A percentile compares a stretch with the other conserved stretches of the same genome.
Evolutionary conservation across 2,329 filamentous ascomycete genomes (phyloP).

Genomic region (Dryadomyces quercus-mongolicae): DNA sequence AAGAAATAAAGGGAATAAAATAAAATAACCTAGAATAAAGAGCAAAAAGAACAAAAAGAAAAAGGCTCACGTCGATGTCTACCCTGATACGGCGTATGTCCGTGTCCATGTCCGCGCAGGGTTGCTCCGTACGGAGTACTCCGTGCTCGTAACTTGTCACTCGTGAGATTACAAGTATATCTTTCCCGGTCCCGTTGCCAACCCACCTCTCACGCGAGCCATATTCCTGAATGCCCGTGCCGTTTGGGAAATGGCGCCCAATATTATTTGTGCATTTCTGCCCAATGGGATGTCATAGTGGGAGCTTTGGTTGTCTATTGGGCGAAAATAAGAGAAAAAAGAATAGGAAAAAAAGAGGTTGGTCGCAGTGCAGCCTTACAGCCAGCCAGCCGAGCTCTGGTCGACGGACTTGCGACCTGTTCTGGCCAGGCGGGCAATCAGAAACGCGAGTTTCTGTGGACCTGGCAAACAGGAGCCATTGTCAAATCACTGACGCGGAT

Average conservation of each 20-base stretch:
- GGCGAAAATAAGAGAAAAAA: not conserved
- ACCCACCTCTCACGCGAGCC: not conserved
- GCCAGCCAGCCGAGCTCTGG: not conserved
- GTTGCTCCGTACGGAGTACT: not conserved
- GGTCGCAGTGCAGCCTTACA: slow-evolving; percentile 8
- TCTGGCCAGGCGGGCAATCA: slow-evolving; percentile 9
- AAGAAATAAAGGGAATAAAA: too few relatives aligned
- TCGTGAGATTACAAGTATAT: not conserved
- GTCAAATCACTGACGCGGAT: slow-evolving; percentile 9
- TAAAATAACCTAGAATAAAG: too few relatives aligned
- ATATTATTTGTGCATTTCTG: slow-evolving; percentile 9
- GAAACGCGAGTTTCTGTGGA: slow-evolving; percentile 4
- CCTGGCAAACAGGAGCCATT: slow-evolving; percentile 4
- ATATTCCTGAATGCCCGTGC: not conserved
- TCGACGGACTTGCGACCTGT: not conserved
- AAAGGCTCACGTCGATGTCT: too few relatives aligned
- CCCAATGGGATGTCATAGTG: slow-evolving; percentile 9
- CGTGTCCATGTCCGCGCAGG: too few relatives aligned
- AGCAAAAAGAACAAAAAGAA: too few relatives aligned
- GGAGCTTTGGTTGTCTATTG: slow-evolving; percentile 4
- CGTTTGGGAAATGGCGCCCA: slow-evolving; percentile 6
- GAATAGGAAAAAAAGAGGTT: not conserved
- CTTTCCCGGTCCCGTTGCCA: not conserved
- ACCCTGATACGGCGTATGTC: too few relatives aligned
- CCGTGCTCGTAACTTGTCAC: not conserved